Base-by-base conservation (phyloP, 345 rosid species). In the Carallia brachiata region DNA sequence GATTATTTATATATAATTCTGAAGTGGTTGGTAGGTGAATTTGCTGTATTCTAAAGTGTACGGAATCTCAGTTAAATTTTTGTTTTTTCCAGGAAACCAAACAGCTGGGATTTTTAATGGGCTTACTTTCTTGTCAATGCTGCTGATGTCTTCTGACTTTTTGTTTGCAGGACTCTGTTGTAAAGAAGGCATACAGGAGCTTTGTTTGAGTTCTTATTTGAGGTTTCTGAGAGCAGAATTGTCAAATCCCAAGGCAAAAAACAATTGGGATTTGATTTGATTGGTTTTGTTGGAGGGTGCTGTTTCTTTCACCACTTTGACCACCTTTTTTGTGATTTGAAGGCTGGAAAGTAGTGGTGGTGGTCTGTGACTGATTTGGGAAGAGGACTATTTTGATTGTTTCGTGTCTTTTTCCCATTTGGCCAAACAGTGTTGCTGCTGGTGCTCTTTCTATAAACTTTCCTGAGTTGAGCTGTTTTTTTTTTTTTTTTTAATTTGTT, bases 271-370 rank as follows among this genome's bases (percentile, higher is more conserved):
- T 10, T 13, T 75, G 73, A 63, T 75, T 59, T 79, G 79, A 64
- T 76, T 39, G 40, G 67, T 47, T 53, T 57, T 79, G 75, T 70
- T 63, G 34, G 34, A 4, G 34, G 34, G 65, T 57, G 70, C 73
- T 72, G 78, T 81, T 77, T 62, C 71, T 72, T 67, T 67, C 76
- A 73, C 80, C 59, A 62, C 48, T 37, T 80, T 85, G 82, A 76
- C 81, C 4, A 32, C 34, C 4, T 4, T 32, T 32, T 74, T 48
- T 1, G 6, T 74, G 74, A 77, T 80, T 83, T 80, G 81, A 74
- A 82, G 62, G 65, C 75, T 75, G 73, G 34, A 56, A 64, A 61
- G 79, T 34, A 72, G 62, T 52, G 61, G 70, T 61, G 72, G 73
- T 74, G 62, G 77, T 65, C 39, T 60, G 77, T 64, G 39, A 32